phyloP scores from a whole-genome alignment of 148 eudicot species.

The Mesembryanthemum crystallinum region DNA sequence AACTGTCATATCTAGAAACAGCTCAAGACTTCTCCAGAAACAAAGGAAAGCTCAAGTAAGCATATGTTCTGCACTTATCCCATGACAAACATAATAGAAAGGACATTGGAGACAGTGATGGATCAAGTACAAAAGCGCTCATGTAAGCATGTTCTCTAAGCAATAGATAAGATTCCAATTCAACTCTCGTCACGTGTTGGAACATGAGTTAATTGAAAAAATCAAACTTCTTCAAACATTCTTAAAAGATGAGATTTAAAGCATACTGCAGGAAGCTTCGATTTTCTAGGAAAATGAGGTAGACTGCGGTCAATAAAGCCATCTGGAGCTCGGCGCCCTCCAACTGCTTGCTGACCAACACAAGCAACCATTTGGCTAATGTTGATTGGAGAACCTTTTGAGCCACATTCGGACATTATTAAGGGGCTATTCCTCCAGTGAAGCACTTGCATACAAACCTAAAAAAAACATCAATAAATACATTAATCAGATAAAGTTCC shows the following conservation, averaged over 20 bases:
- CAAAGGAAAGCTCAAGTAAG: neutral
- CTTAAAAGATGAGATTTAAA: conserved; percentile 1
- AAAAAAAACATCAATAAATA: conserved; percentile 21
- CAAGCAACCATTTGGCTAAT: conserved; percentile 99
- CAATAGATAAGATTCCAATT: neutral
- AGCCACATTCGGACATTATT: conserved; percentile 96
- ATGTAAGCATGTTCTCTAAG: neutral
- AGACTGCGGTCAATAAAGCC: conserved; percentile 89
- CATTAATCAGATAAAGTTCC: neutral
- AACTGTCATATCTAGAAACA: neutral
- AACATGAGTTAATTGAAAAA: neutral
- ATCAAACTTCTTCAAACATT: neutral
- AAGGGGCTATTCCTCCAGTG: conserved; percentile 95
- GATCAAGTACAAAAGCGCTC: neutral
- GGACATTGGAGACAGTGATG: neutral
- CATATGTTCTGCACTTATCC: neutral
- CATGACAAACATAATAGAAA: neutral
- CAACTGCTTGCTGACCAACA: conserved; percentile 97
- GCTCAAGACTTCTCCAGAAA: neutral
- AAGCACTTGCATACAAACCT: conserved; percentile 77
- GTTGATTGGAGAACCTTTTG: conserved; percentile 93
- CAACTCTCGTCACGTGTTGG: neutral
- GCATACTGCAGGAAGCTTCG: conserved; percentile 75
- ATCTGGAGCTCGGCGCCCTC: conserved; percentile 89
- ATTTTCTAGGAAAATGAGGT: conserved; percentile 77